Evolutionary conservation across 2,329 filamentous ascomycete genomes (phyloP), one percentile per base, ranked within the genome.

Genomic region (Sclerotinia minor): DNA sequence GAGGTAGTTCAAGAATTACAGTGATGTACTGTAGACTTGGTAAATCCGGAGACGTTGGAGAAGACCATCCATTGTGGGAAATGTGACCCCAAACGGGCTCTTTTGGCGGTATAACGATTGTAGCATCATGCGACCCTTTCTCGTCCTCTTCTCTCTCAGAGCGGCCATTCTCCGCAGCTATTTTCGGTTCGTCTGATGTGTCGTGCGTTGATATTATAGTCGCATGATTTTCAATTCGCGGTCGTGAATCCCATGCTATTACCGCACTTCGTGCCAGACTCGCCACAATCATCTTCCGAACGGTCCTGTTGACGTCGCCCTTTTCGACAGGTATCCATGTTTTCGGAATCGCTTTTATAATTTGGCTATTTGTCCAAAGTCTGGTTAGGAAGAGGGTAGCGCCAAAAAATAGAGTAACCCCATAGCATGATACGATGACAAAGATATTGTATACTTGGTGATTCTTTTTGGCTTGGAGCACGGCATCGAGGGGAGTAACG

Each of bases 21-120:
- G 88, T 87, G 73, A 84, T 85, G 78, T 96, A 98, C 71, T 96
- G 88, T n/a, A 98, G 80, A 75, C 92, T 87, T 5, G 92, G 88
- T 24, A 95, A 80, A 75, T 95, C 91, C 11, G 85, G 81, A 0
- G 87, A 90, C 41, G 86, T 85, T 7, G 94, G 94, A 2, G 92
- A 91, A 2, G 90, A 90, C 94, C 95, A 98, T 64, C 94, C 95
- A 21, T 88, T 83, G 77, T 99, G 95, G 69, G 91, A 87, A 64
- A 98, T 87, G n/a, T 87, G 81, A 29, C 92, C 92, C 94, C 94
- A 98, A 29, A 86, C 81, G 29, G 75, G 72, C 21, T 67, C 61
- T 47, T 72, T 65, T 35, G 74, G 69, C 35, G 71, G 71, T 26
- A 74, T 72, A 17, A 53, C 59, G 13, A 76, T 68, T 29, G 67